phyloP scores from a whole-genome alignment of 2,329 filamentous ascomycete genomes.

The Fusarium sp. region DNA sequence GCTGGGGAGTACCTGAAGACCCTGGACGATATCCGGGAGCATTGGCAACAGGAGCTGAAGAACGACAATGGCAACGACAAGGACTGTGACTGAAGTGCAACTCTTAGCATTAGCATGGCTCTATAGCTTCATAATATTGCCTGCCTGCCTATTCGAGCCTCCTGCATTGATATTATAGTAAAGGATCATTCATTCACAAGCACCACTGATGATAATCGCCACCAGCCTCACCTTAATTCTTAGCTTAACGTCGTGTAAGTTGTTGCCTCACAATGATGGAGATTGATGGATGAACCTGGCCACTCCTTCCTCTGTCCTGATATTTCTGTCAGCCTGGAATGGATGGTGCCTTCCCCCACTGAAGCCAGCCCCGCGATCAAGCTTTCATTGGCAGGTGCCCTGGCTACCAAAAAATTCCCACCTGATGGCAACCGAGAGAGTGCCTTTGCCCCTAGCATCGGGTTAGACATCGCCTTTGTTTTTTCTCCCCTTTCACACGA shows the following conservation, averaged over 20 bases:
- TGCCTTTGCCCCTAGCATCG: slow-evolving; percentile 10
- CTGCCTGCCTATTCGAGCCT: background rate
- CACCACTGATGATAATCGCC: background rate
- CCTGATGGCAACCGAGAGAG: slow-evolving; percentile 33
- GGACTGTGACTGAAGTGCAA: background rate
- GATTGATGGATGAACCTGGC: background rate
- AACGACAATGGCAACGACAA: background rate
- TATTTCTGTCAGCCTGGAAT: background rate
- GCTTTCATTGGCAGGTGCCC: slow-evolving; percentile 28
- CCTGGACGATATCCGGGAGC: background rate
- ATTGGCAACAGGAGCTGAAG: background rate
- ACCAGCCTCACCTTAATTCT: slow-evolving; percentile 5
- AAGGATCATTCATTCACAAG: background rate
- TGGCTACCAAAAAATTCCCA: slow-evolving; percentile 37
- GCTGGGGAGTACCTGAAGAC: background rate
- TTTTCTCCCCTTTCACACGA: slow-evolving; percentile 10
- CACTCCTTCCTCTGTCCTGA: background rate
- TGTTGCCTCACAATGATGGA: background rate
- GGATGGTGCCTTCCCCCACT: slow-evolving; percentile 22
- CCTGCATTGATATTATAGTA: background rate
- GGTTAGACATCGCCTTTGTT: background rate
- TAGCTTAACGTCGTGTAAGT: background rate
- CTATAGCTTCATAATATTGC: background rate
- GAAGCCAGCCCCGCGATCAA: slow-evolving; percentile 18
- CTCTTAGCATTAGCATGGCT: background rate